Evolutionary conservation across 1,284 basidiomycete genomes (phyloP).

Genomic region (Malassezia equina): DNA sequence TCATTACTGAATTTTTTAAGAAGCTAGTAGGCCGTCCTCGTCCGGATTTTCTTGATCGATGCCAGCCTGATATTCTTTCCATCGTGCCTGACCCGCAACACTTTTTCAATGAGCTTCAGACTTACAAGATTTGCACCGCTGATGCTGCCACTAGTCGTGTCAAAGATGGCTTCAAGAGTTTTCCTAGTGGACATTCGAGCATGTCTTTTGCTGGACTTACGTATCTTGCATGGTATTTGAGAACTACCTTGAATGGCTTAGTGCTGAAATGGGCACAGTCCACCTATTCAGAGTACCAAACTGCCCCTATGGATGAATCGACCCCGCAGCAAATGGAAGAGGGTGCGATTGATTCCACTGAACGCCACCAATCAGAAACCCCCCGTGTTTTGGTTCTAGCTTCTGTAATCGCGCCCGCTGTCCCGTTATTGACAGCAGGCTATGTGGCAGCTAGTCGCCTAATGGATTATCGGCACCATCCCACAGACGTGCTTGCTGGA

Average conservation of each 20-base stretch:
- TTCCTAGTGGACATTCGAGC: conserved; percentile 84
- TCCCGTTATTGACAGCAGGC: conserved; percentile 67
- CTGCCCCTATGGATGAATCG: not conserved
- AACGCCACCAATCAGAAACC: not conserved
- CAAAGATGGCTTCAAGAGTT: conserved; percentile 68
- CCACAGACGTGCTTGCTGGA: conserved; percentile 64
- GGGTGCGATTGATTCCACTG: not conserved
- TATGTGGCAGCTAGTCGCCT: conserved; percentile 64
- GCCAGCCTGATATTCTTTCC: conserved; percentile 56
- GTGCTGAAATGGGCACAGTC: not conserved
- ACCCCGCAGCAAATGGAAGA: not conserved
- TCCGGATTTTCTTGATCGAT: conserved; percentile 56
- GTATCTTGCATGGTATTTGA: conserved; percentile 69
- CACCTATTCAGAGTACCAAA: not conserved
- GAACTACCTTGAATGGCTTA: not conserved
- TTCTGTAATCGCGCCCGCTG: conserved; percentile 51
- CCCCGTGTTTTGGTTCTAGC: conserved; percentile 47
- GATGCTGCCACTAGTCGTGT: conserved; percentile 15
- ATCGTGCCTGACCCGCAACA: conserved; percentile 53
- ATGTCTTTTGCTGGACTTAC: conserved; percentile 86
- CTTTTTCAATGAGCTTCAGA: conserved; percentile 53
- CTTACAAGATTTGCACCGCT: conserved; percentile 66
- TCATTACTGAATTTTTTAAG: conserved; percentile 75
- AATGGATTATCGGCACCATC: conserved; percentile 51
- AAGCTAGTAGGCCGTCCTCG: conserved; percentile 72